Conservation (phyloP, 2,329 filamentous ascomycete species). For the Penicillium sp. region DNA sequence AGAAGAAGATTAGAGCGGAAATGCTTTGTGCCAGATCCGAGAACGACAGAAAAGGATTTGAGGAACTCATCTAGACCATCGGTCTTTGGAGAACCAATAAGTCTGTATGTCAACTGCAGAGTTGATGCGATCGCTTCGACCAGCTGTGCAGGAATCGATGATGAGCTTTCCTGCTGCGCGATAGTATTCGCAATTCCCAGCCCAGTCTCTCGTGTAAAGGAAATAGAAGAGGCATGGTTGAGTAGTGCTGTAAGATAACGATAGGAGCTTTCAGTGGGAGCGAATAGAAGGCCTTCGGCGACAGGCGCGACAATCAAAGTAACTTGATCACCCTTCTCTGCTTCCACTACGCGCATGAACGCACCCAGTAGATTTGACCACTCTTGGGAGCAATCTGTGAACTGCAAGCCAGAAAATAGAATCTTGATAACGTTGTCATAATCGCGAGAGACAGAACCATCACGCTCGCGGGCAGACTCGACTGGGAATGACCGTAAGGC, state of each 20-base stretch:
- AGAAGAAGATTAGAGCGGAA: conserved; percentile 57
- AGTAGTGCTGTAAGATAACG: conserved; percentile 38
- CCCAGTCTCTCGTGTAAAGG: conserved; percentile 21
- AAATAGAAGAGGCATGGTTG: conserved; percentile 36
- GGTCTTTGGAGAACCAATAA: conserved; percentile 41
- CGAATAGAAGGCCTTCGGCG: conserved; percentile 52
- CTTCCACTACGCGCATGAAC: conserved; percentile 56
- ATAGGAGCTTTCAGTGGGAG: conserved; percentile 26
- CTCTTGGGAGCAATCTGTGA: conserved; percentile 26
- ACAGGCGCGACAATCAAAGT: conserved; percentile 70
- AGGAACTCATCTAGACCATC: conserved; percentile 50
- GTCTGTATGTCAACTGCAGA: conserved; percentile 56
- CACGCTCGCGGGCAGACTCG: conserved; percentile 45
- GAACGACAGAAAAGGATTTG: conserved; percentile 52
- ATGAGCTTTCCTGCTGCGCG: neutral
- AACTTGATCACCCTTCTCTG: conserved; percentile 67
- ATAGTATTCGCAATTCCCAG: conserved; percentile 4
- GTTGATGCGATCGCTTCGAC: conserved; percentile 59
- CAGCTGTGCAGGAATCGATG: conserved; percentile 51
- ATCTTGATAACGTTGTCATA: conserved; percentile 69
- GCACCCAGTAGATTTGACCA: conserved; percentile 57
- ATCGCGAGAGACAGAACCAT: conserved; percentile 59
- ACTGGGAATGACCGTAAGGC: conserved; percentile 42
- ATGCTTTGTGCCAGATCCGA: conserved; percentile 50
- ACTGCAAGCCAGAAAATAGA: conserved; percentile 57